These are phyloP conservation scores for Gossypium australe DNA, from an alignment of 345 rosid genomes.

Conservation along the genomic window DNA sequence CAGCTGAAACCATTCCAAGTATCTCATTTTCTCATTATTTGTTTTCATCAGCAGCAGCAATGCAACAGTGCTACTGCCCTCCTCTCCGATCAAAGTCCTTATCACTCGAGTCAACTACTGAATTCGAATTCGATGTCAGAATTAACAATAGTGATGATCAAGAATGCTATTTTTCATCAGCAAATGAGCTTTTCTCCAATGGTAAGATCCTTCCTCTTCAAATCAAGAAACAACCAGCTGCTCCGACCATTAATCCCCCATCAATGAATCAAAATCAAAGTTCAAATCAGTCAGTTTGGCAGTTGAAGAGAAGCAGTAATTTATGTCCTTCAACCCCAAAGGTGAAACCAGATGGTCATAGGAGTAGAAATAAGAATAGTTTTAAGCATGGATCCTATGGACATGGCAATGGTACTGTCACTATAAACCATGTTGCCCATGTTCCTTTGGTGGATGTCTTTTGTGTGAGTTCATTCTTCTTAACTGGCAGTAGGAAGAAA, in stretches of 20 bases:
- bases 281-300: background rate
- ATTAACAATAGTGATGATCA: background rate
- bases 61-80: background rate
- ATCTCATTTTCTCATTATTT: too few relatives aligned
- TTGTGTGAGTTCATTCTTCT: background rate
- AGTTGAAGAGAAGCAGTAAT: too few relatives aligned
- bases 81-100: background rate
- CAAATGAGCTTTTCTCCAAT: background rate
- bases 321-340: background rate
- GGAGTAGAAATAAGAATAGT: background rate
- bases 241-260: background rate
- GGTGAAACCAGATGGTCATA: background rate
- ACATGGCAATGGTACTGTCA: too few relatives aligned
- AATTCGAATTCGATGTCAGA: background rate
- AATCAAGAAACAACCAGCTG: background rate
- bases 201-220: background rate
- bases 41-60: background rate
- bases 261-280: background rate
- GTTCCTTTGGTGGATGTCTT: too few relatives aligned
- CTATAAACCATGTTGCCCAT: too few relatives aligned
- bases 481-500: background rate
- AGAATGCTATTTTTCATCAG: background rate
- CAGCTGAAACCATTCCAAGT: too few relatives aligned
- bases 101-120: background rate
- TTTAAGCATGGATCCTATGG: background rate